Evolutionary conservation across 2,329 filamentous ascomycete genomes (phyloP).

Genomic region (Samsoniella hepiali): DNA sequence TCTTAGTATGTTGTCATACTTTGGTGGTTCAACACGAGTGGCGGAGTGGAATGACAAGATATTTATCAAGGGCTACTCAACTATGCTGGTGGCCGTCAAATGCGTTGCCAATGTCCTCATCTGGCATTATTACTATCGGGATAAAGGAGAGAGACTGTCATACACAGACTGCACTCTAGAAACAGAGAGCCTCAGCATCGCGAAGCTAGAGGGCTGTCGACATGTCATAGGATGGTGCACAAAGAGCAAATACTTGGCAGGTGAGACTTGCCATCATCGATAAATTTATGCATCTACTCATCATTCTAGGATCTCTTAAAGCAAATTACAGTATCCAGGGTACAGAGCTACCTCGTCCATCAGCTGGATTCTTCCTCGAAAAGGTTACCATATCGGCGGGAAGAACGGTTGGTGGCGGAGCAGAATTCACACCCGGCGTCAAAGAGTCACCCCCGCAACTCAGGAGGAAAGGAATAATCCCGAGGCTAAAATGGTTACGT

Average conservation of each 20-base stretch:
- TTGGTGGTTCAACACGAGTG: background rate
- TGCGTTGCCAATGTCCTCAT: background rate
- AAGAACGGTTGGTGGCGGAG: too few relatives aligned
- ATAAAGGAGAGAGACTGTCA: background rate
- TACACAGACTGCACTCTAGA: background rate
- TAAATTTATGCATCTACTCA: too few relatives aligned
- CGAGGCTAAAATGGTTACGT: constrained; percentile 22
- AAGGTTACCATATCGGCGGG: too few relatives aligned
- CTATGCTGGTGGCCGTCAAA: background rate
- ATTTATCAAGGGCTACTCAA: constrained; percentile 1
- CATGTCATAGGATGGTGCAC: background rate
- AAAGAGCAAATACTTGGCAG: background rate
- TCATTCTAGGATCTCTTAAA: too few relatives aligned
- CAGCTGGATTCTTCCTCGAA: too few relatives aligned
- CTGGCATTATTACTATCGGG: background rate
- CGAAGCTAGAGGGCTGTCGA: background rate
- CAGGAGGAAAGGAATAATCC: constrained; percentile 14
- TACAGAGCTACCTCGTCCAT: too few relatives aligned
- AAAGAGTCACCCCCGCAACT: background rate
- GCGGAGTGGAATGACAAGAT: background rate
- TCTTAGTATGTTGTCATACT: background rate
- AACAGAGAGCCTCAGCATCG: background rate
- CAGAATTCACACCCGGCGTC: background rate
- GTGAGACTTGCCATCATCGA: background rate
- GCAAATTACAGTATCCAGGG: too few relatives aligned